Conservation (phyloP, 2,329 filamentous ascomycete genomes). For the Parastagonospora avenae region DNA sequence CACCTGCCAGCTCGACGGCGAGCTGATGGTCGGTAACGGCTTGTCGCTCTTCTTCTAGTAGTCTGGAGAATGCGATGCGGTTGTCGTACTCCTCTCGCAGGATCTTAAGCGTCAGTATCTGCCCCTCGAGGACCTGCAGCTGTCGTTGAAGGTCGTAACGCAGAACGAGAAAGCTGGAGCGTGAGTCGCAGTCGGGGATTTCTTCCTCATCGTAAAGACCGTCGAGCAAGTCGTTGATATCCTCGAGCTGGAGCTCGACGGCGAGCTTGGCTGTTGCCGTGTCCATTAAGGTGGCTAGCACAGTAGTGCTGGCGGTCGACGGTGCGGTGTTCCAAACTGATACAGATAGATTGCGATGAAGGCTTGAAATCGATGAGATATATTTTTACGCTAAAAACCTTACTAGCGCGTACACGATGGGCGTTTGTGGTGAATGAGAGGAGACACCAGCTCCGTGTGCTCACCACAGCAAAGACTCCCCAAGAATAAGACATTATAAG, state of each 20-base stretch:
- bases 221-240: constrained; percentile 6
- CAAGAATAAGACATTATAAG: no score
- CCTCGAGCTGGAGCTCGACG: constrained; percentile 15
- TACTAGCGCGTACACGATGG: not conserved
- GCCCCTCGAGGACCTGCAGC: constrained; percentile 13
- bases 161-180: constrained; percentile 2
- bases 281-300: constrained; percentile 15
- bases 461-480: no score
- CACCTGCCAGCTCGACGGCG: constrained; percentile 9
- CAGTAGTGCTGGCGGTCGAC: not conserved
- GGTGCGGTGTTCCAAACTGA: not conserved
- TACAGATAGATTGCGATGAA: not conserved
- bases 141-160: constrained; percentile 5
- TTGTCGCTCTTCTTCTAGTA: constrained; percentile 18
- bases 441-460: not conserved
- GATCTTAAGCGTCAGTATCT: constrained; percentile 14
- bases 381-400: not conserved
- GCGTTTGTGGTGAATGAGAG: not conserved
- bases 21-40: constrained; percentile 18
- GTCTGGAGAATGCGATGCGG: constrained; percentile 5
- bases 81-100: constrained; percentile 11
- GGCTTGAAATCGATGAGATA: not conserved
- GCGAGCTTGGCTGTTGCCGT: constrained; percentile 14
- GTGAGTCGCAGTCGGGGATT: not conserved
- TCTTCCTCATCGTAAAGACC: no score